Base-by-base conservation (phyloP, 352 stramenopile species). In the Globisporangium cederbergense region DNA sequence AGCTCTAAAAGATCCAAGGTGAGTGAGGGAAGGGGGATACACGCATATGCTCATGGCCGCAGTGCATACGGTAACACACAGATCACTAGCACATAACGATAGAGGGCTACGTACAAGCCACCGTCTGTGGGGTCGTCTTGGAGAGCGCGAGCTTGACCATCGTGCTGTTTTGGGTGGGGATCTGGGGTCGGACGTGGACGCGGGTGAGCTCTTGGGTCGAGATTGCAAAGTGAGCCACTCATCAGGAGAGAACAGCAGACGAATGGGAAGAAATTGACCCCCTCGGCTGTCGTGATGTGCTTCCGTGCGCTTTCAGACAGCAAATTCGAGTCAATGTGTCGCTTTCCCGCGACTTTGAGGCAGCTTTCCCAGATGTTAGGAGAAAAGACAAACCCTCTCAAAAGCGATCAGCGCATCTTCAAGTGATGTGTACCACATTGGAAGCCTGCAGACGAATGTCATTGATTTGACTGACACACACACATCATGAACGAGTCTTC, bases 121-220 rank as follows among this genome's bases (percentile, higher is more conserved):
- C 80, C 49, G 80, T 89, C 73, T 88, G 76, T 13, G 78, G 78
- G 25, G 80, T 89, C 45, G 76, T 81, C 56, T 73, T 60, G 36
- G 78, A 88, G 59, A 89, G 67, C 28, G 69, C 64, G 59, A 89
- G 67, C 70, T 79, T 86, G 25, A 59, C 62, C 72, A 79, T 76
- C 52, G 36, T 42, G 36, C 9, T 42, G 36, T 9, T 45, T 57
- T 46, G 10, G 14, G 10, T 18, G 40, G n/a, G 42, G 28, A 62
- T 55, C 4, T 14, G 22, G 32, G 32, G 47, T 54, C 22, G 49
- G n/a, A 13, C 20, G 43, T 36, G 46, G 30, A 28, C n/a, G 43
- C n/a, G 30, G 32, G 32, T 25, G 22, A 25, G 22, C 22, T 25
- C n/a, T 64, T 47, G 30, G 22, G 45, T 8, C n/a, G 36, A 34